phyloP scores from a whole-genome alignment of 164 flowering plant species.

The Liriodendron chinense region DNA sequence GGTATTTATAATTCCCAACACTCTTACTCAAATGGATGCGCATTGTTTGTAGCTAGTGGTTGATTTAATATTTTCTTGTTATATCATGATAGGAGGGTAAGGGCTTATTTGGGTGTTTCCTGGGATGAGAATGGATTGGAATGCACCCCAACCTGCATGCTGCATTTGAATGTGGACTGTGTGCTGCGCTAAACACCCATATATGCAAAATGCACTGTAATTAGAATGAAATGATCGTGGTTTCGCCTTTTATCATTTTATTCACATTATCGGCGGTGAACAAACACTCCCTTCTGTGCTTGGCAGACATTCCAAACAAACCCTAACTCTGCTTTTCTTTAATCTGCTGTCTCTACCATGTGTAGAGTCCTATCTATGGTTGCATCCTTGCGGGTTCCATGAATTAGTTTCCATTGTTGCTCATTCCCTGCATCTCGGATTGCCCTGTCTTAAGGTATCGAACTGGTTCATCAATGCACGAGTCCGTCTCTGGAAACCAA shows the following conservation, averaged over 20 bases:
- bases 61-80: background rate
- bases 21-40: background rate
- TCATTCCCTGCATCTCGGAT: background rate
- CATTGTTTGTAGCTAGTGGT: background rate
- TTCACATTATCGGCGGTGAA: too few relatives aligned
- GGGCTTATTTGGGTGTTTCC: too few relatives aligned
- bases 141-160: too few relatives aligned
- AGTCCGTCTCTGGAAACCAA: constrained; percentile 84
- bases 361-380: background rate
- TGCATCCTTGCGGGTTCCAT: background rate
- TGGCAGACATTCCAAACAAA: too few relatives aligned
- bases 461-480: constrained; percentile 88
- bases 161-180: too few relatives aligned
- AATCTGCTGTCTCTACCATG: background rate
- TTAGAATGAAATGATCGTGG: too few relatives aligned
- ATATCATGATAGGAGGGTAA: background rate
- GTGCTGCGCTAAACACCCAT: too few relatives aligned
- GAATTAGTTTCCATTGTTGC: background rate
- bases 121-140: too few relatives aligned
- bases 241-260: too few relatives aligned
- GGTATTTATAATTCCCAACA: constrained; percentile 36
- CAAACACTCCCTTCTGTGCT: too few relatives aligned
- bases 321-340: too few relatives aligned
- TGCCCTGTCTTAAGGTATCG: constrained; percentile 50
- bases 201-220: too few relatives aligned